phyloP scores from a whole-genome alignment of 2,329 filamentous ascomycete genomes.

The Onygena corvina region DNA sequence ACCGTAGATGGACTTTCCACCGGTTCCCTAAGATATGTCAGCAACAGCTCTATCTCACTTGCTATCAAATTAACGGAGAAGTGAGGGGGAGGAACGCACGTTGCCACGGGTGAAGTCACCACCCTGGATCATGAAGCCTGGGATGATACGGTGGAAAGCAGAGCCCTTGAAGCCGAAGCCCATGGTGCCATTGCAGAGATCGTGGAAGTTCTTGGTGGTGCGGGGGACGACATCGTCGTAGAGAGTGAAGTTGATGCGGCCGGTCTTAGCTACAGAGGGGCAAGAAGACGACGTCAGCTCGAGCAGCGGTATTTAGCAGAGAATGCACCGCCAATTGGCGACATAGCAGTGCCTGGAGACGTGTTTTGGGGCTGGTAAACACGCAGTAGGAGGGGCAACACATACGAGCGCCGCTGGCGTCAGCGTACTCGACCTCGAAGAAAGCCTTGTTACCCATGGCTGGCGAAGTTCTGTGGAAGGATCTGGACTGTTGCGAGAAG shows the following conservation, averaged over 20 bases:
- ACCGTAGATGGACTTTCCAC: slow-evolving; percentile 88
- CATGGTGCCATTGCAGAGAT: slow-evolving; percentile 68
- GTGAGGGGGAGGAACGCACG: slow-evolving; percentile 43
- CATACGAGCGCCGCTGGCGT: slow-evolving; percentile 42
- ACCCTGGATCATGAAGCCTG: slow-evolving; percentile 89
- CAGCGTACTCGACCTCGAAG: slow-evolving; percentile 59
- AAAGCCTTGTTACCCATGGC: slow-evolving; percentile 66
- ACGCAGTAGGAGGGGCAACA: slow-evolving; percentile 2
- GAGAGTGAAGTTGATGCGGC: slow-evolving; percentile 80
- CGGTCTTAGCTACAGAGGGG: slow-evolving; percentile 49
- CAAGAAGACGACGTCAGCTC: background rate
- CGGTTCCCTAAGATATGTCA: slow-evolving; percentile 67
- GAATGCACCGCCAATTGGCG: slow-evolving; percentile 1
- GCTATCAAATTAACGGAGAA: slow-evolving; percentile 13
- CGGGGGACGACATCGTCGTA: slow-evolving; percentile 77
- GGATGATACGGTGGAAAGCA: slow-evolving; percentile 86
- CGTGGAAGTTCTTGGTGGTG: slow-evolving; percentile 74
- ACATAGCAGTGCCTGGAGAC: background rate
- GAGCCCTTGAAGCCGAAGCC: slow-evolving; percentile 74
- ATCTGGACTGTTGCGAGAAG: slow-evolving; percentile 28
- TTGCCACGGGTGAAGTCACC: slow-evolving; percentile 90
- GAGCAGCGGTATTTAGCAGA: no score
- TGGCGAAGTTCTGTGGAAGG: slow-evolving; percentile 53
- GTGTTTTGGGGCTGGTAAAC: slow-evolving; percentile 1
- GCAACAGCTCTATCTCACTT: background rate